These are phyloP conservation scores for Curvularia hawaiiensis DNA, from an alignment of 2,329 filamentous ascomycete species.

Conservation along the genomic window DNA sequence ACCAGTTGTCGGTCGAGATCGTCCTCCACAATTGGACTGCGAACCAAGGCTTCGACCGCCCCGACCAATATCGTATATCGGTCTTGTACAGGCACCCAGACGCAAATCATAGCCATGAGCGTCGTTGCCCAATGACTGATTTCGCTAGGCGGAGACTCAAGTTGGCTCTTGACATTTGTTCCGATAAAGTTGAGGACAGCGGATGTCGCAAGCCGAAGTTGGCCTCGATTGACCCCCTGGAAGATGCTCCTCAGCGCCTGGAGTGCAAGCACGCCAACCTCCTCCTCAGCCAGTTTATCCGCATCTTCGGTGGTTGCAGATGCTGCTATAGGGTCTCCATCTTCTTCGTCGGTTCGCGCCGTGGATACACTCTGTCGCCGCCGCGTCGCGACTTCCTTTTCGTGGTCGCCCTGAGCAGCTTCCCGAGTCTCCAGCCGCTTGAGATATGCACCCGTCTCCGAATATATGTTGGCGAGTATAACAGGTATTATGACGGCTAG, in stretches of 20 bases:
- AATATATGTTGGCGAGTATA: constrained; percentile 85
- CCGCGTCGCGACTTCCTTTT: constrained; percentile 66
- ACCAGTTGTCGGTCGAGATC: constrained; percentile 75
- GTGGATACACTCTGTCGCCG: constrained; percentile 81
- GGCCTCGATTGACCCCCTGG: constrained; percentile 76
- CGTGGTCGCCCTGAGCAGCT: constrained; percentile 69
- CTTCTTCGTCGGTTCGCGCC: constrained; percentile 71
- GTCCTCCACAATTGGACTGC: constrained; percentile 70
- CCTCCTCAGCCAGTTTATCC: constrained; percentile 87
- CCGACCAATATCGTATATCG: constrained; percentile 89
- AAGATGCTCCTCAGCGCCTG: constrained; percentile 89
- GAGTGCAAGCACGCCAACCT: constrained; percentile 81
- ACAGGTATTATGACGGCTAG: constrained; percentile 80
- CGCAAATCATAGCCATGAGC: constrained; percentile 77
- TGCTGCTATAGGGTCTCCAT: constrained; percentile 69
- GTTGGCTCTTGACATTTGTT: constrained; percentile 35
- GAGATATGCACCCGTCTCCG: constrained; percentile 72
- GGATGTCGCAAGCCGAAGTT: constrained; percentile 77
- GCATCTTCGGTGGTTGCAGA: constrained; percentile 83
- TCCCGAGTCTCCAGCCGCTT: constrained; percentile 70
- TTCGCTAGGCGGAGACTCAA: constrained; percentile 52
- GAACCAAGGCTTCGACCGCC: constrained; percentile 75
- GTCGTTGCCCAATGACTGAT: constrained; percentile 77
- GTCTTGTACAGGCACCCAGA: constrained; percentile 93
- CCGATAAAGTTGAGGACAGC: constrained; percentile 76